Evolutionary conservation across 306 rosid genomes (phyloP).

Genomic region (Prosopis cineraria): DNA sequence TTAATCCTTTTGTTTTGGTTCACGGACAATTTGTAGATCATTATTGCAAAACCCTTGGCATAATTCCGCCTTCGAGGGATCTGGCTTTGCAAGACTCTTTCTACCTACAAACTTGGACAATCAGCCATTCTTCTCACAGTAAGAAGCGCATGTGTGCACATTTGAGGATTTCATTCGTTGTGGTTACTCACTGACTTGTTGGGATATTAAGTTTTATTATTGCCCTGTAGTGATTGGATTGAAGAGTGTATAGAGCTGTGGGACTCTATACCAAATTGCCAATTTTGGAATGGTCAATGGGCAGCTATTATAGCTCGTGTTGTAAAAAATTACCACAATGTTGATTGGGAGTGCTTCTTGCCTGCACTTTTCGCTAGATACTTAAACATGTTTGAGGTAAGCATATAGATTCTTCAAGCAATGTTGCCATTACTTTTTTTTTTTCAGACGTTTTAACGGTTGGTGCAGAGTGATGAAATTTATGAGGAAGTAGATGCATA

Average conservation of each 20-base stretch:
- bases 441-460: conserved; percentile 11
- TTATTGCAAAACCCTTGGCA: conserved; percentile 98
- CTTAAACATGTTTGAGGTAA: conserved; percentile 98
- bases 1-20: conserved; percentile 30
- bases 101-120: conserved; percentile 91
- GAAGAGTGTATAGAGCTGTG: conserved; percentile 70
- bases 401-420: conserved; percentile 36
- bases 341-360: conserved; percentile 83
- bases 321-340: conserved; percentile 66
- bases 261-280: conserved; percentile 98
- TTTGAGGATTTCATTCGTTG: conserved; percentile 29
- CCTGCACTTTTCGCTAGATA: conserved; percentile 89
- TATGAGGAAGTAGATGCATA: conserved; percentile 17
- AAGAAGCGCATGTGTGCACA: conserved; percentile 42
- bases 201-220: conserved; percentile 36
- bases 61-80: conserved; percentile 95
- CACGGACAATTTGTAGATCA: conserved; percentile 63
- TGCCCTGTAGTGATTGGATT: conserved; percentile 70
- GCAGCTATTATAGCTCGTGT: conserved; percentile 92
- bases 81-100: conserved; percentile 95
- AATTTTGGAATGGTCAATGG: conserved; percentile 99
- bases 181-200: conserved; percentile 34
- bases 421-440: conserved; percentile 23
- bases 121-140: conserved; percentile 80
- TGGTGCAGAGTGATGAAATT: conserved; percentile 8